Evolutionary conservation across 2,329 filamentous ascomycete genomes (phyloP).

Genomic region (Trichoderma asperellum): DNA sequence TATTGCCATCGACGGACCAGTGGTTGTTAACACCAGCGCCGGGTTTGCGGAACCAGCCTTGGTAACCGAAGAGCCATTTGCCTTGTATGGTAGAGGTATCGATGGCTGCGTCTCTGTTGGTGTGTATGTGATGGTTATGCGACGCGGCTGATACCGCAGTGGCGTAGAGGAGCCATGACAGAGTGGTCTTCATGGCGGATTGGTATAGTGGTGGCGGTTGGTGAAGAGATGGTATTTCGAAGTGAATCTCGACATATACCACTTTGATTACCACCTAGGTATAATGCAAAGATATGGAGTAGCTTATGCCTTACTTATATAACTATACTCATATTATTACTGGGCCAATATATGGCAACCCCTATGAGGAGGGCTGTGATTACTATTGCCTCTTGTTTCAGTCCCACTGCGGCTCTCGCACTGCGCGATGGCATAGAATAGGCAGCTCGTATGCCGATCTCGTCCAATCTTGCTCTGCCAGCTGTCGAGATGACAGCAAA

Average conservation of each 20-base stretch:
- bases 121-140: slow-evolving; percentile 1
- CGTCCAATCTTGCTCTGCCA: not conserved
- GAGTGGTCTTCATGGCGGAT: slow-evolving; percentile 16
- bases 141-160: slow-evolving; percentile 10
- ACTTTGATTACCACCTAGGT: not conserved
- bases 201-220: not conserved
- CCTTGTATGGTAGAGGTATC: slow-evolving; percentile 20
- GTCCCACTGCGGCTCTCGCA: not conserved
- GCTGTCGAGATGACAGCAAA: not conserved
- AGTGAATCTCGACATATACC: not conserved
- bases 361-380: not conserved
- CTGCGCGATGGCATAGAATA: slow-evolving; percentile 13
- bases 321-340: not conserved
- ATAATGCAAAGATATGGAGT: not conserved
- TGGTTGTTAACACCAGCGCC: slow-evolving; percentile 23
- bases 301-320: not conserved
- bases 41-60: slow-evolving; percentile 28
- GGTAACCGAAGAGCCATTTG: slow-evolving; percentile 27
- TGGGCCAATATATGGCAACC: not conserved
- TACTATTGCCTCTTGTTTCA: slow-evolving; percentile 1
- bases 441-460: slow-evolving; percentile 13
- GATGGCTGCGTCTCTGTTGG: slow-evolving; percentile 5
- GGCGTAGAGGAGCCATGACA: slow-evolving; percentile 16
- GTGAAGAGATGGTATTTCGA: not conserved
- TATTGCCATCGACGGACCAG: slow-evolving; percentile 23